Evolutionary conservation across 2,329 filamentous ascomycete genomes (phyloP).

Genomic region (Sporothrix luriei): DNA sequence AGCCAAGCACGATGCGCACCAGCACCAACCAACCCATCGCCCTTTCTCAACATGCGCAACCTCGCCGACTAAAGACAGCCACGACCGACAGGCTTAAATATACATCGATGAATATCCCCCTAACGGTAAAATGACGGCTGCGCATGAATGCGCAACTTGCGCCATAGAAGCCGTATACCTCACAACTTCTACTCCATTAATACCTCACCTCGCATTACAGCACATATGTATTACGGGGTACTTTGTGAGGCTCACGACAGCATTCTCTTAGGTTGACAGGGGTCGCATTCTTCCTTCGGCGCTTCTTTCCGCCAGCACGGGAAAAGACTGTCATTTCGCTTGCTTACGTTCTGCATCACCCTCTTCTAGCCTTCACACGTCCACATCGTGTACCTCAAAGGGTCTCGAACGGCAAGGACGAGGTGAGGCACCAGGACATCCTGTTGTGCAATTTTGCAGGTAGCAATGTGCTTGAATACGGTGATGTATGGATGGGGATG

Average conservation of each 20-base stretch:
- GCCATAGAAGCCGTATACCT: background rate
- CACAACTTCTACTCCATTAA: background rate
- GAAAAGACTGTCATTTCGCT: background rate
- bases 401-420: background rate
- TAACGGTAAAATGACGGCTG: background rate
- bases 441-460: background rate
- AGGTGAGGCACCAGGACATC: background rate
- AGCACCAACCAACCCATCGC: too few species aligned
- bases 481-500: conserved; percentile 1
- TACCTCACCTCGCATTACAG: background rate
- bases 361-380: background rate
- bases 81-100: background rate
- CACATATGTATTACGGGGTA: background rate
- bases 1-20: too few species aligned
- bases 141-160: background rate
- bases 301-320: conserved; percentile 29
- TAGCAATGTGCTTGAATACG: background rate
- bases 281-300: conserved; percentile 28
- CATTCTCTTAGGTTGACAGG: background rate
- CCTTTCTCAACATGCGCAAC: background rate
- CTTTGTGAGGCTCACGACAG: background rate
- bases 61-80: background rate
- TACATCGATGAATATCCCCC: conserved; percentile 9
- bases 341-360: conserved; percentile 23
- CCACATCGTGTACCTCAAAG: background rate